phyloP scores from a whole-genome alignment of 345 rosid species.

The Gossypium turneri region DNA sequence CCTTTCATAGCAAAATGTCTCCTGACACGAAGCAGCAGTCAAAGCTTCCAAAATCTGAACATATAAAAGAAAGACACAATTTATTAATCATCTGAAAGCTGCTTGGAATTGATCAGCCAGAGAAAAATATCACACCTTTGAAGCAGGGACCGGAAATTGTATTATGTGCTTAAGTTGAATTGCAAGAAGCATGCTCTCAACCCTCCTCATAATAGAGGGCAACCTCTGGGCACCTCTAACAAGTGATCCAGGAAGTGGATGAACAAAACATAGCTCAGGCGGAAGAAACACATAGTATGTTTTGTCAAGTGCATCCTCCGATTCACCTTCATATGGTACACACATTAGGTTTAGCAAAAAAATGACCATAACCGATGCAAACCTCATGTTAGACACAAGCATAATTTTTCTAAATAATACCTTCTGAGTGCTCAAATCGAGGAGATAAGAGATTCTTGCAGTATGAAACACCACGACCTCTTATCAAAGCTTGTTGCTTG shows the following conservation, averaged over 20 bases:
- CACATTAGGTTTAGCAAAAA: slow-evolving; percentile 21
- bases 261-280: slow-evolving; percentile 83
- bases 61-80: slow-evolving; percentile 9
- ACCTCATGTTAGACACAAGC: background rate
- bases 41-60: slow-evolving; percentile 86
- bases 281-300: slow-evolving; percentile 95
- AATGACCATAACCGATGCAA: background rate
- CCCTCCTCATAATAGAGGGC: slow-evolving; percentile 96
- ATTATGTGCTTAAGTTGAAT: slow-evolving; percentile 74
- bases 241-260: slow-evolving; percentile 94
- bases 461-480: slow-evolving; percentile 97
- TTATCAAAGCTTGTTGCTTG: slow-evolving; percentile 76
- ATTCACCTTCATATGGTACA: slow-evolving; percentile 48
- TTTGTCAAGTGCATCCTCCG: slow-evolving; percentile 72
- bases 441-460: slow-evolving; percentile 97
- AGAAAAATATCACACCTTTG: slow-evolving; percentile 46
- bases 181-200: slow-evolving; percentile 94
- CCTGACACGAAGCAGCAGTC: slow-evolving; percentile 99
- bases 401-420: slow-evolving; percentile 28
- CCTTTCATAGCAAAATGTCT: slow-evolving; percentile 96
- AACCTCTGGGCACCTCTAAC: slow-evolving; percentile 97
- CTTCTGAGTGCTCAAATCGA: slow-evolving; percentile 85
- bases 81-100: slow-evolving; percentile 3
- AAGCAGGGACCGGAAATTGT: slow-evolving; percentile 61
- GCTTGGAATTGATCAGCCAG: background rate